Evolutionary conservation across 1,139 yeast species (phyloP).

Genomic region (Yamadazyma aaseri): DNA sequence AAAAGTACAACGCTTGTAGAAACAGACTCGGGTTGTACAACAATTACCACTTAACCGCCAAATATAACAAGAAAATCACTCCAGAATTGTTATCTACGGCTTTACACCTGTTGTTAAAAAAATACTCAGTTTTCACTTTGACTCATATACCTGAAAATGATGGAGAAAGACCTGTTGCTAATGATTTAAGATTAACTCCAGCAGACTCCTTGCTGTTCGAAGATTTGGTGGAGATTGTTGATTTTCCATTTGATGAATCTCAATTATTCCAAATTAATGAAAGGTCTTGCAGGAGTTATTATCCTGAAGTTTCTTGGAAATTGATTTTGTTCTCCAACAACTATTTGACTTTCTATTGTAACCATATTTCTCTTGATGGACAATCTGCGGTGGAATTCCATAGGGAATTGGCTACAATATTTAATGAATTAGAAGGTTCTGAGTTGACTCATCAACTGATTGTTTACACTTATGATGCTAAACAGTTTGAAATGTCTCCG

Average conservation of each 20-base stretch:
- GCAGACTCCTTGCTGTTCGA: conserved; percentile 22
- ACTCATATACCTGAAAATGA: not conserved
- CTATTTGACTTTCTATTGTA: conserved; percentile 27
- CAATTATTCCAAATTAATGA: conserved; percentile 19
- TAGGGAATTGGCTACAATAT: conserved; percentile 23
- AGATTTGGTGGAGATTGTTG: conserved; percentile 24
- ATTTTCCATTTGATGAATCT: conserved; percentile 16
- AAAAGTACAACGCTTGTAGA: not conserved
- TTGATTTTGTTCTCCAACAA: conserved; percentile 21
- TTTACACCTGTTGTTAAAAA: conserved; percentile 19
- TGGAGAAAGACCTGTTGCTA: not conserved
- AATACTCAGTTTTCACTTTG: conserved; percentile 20
- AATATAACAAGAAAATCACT: conserved; percentile 20
- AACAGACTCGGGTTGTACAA: conserved; percentile 17
- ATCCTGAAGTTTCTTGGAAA: conserved; percentile 30
- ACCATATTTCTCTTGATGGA: conserved; percentile 40
- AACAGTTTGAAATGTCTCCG: conserved; percentile 7
- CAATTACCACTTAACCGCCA: conserved; percentile 29
- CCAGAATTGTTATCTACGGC: conserved; percentile 24
- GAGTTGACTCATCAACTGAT: conserved; percentile 5
- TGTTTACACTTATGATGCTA: conserved; percentile 10
- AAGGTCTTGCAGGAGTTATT: conserved; percentile 16
- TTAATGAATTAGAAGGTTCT: conserved; percentile 8
- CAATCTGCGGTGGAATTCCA: conserved; percentile 33
- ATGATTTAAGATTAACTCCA: conserved; percentile 18